Evolutionary conservation across 305 asterid genomes (phyloP).

Genomic region (Salvia sclarea): DNA sequence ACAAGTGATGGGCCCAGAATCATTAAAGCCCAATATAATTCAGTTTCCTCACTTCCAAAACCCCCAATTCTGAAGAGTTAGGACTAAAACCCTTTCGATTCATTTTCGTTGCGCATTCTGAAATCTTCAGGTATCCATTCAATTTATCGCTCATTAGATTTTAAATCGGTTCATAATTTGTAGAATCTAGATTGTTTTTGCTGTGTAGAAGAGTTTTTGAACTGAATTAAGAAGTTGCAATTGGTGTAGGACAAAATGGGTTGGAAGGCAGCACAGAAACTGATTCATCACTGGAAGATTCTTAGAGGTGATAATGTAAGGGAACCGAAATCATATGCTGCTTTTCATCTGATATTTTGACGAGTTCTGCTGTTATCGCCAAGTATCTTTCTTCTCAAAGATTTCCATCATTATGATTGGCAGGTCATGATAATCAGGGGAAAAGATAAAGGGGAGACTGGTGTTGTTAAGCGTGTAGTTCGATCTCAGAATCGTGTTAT

Average conservation of each 20-base stretch:
- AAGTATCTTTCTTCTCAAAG: neutral
- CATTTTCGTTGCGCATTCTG: slow-evolving; percentile 27
- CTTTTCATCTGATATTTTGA: neutral
- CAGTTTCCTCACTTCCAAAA: neutral
- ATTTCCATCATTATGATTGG: slow-evolving; percentile 8
- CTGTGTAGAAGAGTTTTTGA: neutral
- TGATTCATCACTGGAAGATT: slow-evolving; percentile 87
- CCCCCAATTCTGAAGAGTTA: slow-evolving; percentile 11
- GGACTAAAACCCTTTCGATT: slow-evolving; percentile 28
- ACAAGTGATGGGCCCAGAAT: neutral
- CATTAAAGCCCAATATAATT: slow-evolving; percentile 19
- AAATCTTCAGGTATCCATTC: slow-evolving; percentile 26
- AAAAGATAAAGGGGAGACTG: slow-evolving; percentile 90
- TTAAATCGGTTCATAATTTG: neutral
- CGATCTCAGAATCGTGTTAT: slow-evolving; percentile 90
- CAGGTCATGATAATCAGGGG: slow-evolving; percentile 93
- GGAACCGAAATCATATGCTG: slow-evolving; percentile 6
- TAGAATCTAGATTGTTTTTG: neutral
- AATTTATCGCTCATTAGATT: neutral
- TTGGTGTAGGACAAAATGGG: slow-evolving; percentile 52
- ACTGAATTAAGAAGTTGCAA: slow-evolving; percentile 11
- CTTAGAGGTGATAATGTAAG: slow-evolving; percentile 93
- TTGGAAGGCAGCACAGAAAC: slow-evolving; percentile 95
- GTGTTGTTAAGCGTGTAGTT: slow-evolving; percentile 71
- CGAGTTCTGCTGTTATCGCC: neutral